These are phyloP conservation scores for Fulvia fulva DNA, from an alignment of 2,329 filamentous ascomycete genomes.

Conservation along the genomic window DNA sequence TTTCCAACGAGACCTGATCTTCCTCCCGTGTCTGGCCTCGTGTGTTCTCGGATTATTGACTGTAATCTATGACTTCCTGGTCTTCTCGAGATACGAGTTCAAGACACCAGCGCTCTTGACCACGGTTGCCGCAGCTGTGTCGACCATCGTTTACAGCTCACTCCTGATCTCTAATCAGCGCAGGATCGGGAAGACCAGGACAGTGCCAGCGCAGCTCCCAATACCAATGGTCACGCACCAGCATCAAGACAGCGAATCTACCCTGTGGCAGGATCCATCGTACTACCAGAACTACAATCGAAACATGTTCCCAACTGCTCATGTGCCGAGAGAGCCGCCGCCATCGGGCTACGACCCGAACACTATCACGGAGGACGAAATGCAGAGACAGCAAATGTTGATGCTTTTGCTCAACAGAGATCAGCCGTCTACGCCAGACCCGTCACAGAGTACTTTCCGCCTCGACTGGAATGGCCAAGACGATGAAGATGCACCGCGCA, in stretches of 20 bases:
- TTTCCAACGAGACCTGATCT: slow-evolving; percentile 48
- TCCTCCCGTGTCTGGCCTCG: slow-evolving; percentile 42
- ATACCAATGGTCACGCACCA: slow-evolving; percentile 12
- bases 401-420: slow-evolving; percentile 38
- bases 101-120: slow-evolving; percentile 42
- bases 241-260: slow-evolving; percentile 13
- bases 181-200: slow-evolving; percentile 31
- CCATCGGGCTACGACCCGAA: slow-evolving; percentile 29
- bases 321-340: slow-evolving; percentile 19
- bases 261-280: slow-evolving; percentile 33
- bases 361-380: slow-evolving; percentile 45
- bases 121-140: slow-evolving; percentile 37
- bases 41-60: slow-evolving; percentile 47
- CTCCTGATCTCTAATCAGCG: slow-evolving; percentile 43
- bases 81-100: slow-evolving; percentile 41
- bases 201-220: slow-evolving; percentile 4
- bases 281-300: slow-evolving; percentile 45
- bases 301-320: slow-evolving; percentile 44
- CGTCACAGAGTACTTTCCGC: slow-evolving; percentile 39
- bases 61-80: slow-evolving; percentile 46
- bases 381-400: slow-evolving; percentile 50
- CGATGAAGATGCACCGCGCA: slow-evolving; percentile 23
- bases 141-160: slow-evolving; percentile 40
- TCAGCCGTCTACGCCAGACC: slow-evolving; percentile 31
- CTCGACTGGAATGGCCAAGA: slow-evolving; percentile 37